Evolutionary conservation across 2,329 filamentous ascomycete species (phyloP), one percentile per base, ranked within the genome.

Genomic region (Aspergillus oerlinghausenensis): DNA sequence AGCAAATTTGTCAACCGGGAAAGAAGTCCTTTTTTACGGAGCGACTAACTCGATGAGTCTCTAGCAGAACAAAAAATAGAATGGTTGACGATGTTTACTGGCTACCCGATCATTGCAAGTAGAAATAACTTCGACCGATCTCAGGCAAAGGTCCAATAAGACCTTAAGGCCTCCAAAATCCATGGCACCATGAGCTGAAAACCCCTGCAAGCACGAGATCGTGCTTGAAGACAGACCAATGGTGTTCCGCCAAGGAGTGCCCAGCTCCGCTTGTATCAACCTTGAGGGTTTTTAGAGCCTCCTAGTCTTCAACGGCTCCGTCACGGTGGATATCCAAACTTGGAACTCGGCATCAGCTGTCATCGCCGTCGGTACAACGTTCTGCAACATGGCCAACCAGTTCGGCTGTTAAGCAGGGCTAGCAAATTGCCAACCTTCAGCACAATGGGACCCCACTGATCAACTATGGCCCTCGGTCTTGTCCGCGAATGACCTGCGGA

Each of bases 381-480:
- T 47, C 43, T 47, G 43, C 43, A 23, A 47, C 43, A 26, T 47
- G 8, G 23, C 21, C 19, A 47, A 23, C 43, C 19, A 6, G 19
- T 23, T 14, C 32, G 32, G 14, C 32, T 38, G 32, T 38, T 32
- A 7, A 17, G 32, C 32, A 17, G 32, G 32, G 17, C 32, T 38
- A 38, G 21, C 42, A 3, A 45, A 45, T 19, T 45, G 42, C 42
- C 40, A 42, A 51, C 42, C 51, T 35, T 59, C 57, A 59, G 55
- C 51, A 42, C 55, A 51, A 52, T 26, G 21, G 23, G 19, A 51
- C 57, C 55, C 57, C 57, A 59, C 57, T 56, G 56, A 60, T 59
- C 54, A 54, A 54, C 56, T 59, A 59, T 2, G 54, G 32, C 49
- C 48, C 48, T 60, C 56, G 59, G 59, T 47, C 52, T 58, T 56